phyloP scores from a whole-genome alignment of 1,139 yeast genomes.

The Yamadazyma diospyri region DNA sequence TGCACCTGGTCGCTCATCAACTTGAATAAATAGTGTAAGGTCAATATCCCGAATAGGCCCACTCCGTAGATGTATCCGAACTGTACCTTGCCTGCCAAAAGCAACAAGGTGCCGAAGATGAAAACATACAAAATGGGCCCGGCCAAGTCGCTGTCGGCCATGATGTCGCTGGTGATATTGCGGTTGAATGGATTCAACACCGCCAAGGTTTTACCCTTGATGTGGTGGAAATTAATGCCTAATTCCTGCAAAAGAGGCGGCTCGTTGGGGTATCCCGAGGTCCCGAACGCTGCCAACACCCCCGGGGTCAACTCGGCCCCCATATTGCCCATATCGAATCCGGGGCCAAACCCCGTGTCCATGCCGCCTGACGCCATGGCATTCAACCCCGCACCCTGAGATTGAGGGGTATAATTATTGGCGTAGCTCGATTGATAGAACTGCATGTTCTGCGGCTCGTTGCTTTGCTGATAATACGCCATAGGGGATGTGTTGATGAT shows the following conservation, averaged over 20 bases:
- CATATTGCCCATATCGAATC: constrained; percentile 44
- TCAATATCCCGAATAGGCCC: constrained; percentile 84
- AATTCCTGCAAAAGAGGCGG: constrained; percentile 89
- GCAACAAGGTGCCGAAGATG: constrained; percentile 78
- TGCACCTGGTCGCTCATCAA: constrained; percentile 66
- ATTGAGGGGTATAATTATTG: constrained; percentile 24
- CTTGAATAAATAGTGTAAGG: constrained; percentile 80
- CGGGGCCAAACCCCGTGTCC: constrained; percentile 38
- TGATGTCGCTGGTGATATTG: constrained; percentile 63
- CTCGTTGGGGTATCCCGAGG: constrained; percentile 91
- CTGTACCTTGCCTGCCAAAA: constrained; percentile 88
- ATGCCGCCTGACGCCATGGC: constrained; percentile 25
- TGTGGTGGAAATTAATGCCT: constrained; percentile 89
- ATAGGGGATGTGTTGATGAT: constrained; percentile 17
- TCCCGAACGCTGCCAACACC: constrained; percentile 85
- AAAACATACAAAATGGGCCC: constrained; percentile 92
- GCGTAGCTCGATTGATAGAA: constrained; percentile 43
- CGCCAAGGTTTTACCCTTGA: constrained; percentile 77
- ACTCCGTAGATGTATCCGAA: constrained; percentile 97
- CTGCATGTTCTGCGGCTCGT: constrained; percentile 38
- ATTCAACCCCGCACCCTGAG: constrained; percentile 4
- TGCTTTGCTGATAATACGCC: constrained; percentile 38
- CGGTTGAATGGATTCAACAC: constrained; percentile 76
- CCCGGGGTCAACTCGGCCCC: constrained; percentile 67
- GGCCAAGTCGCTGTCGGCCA: constrained; percentile 90